Evolutionary conservation across 345 rosid genomes (phyloP), one percentile per base, ranked within the genome.

Genomic region (Carallia pectinifolia): DNA sequence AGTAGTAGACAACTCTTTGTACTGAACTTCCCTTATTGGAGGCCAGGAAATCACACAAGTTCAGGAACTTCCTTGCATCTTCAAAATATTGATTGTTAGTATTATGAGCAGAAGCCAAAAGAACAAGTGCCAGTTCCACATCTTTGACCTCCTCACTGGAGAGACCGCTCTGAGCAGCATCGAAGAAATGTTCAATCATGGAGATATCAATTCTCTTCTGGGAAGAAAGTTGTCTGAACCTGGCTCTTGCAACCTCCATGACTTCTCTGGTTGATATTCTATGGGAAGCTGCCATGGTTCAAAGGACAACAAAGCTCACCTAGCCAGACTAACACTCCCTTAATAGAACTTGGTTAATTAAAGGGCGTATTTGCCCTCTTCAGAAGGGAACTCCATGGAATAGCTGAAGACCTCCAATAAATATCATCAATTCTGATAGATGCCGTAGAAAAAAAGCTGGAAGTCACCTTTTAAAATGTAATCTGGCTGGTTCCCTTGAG

Each of bases 181-280:
- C 18, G 6, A 15, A 38, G 30, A 30, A 47, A 29, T 55, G 10
- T 6, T 72, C 58, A 39, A 64, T 38, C n/a, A 36, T 29, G 6
- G 50, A 70, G 3, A 6, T 7, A 50, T 31, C 27, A 52, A 13
- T 36, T 2, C 2, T 12, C 29, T 15, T 50, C 18, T 39, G 5
- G 15, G 61, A 48, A 17, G 70, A 60, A 34, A 67, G 64, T 39
- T 65, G 74, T 30, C 73, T 67, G 60, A 80, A 78, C 53, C 59
- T 80, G 16, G 48, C 65, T 34, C 64, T 67, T 2, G 83, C 84
- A 47, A 76, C 66, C 59, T 50, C 69, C 64, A 79, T 27, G 30
- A 79, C 30, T 38, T 74, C 77, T 44, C 17, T 66, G 8, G 82
- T 7, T 0, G 86, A 83, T 4, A 23, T n/a, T 55, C 59, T 23